A percentile compares a stretch with the other conserved stretches of the same genome.
Conservation (phyloP, 768 basidiomycete genomes). For the Coprinopsis strossmayeri region DNA sequence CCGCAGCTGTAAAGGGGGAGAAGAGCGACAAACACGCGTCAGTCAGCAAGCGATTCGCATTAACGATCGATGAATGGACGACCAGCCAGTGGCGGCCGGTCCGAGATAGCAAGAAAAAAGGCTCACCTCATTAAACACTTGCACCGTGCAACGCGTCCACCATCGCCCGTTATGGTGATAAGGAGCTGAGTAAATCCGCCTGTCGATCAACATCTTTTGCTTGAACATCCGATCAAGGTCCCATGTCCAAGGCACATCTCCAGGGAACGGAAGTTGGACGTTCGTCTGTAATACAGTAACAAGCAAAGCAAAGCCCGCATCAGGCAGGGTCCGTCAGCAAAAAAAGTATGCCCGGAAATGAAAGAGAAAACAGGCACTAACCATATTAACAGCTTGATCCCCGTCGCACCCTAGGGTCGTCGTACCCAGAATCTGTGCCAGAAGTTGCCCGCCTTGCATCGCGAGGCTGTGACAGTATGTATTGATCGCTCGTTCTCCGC, state of each 20-base stretch:
- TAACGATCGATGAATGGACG: background rate
- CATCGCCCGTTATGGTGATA: slow-evolving; percentile 34
- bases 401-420: slow-evolving; percentile 53
- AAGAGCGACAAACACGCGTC: background rate
- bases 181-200: slow-evolving; percentile 28
- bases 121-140: slow-evolving; percentile 40
- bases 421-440: slow-evolving; percentile 64
- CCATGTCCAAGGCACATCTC: slow-evolving; percentile 13
- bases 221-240: slow-evolving; percentile 22
- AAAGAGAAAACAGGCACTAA: slow-evolving; percentile 19
- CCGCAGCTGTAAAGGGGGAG: background rate
- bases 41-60: too few relatives aligned
- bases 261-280: slow-evolving; percentile 34
- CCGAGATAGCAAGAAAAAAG: background rate
- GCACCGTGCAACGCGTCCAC: slow-evolving; percentile 43
- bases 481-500: slow-evolving; percentile 75
- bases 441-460: slow-evolving; percentile 52
- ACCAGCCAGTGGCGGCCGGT: too few relatives aligned
- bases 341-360: background rate
- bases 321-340: background rate
- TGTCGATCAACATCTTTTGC: slow-evolving; percentile 24
- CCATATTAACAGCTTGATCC: slow-evolving; percentile 73
- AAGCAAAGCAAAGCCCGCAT: background rate
- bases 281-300: slow-evolving; percentile 24
- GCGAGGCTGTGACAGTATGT: slow-evolving; percentile 71